Base-by-base conservation (phyloP, 2,329 filamentous ascomycete genomes). In the Trichoderma endophyticum region DNA sequence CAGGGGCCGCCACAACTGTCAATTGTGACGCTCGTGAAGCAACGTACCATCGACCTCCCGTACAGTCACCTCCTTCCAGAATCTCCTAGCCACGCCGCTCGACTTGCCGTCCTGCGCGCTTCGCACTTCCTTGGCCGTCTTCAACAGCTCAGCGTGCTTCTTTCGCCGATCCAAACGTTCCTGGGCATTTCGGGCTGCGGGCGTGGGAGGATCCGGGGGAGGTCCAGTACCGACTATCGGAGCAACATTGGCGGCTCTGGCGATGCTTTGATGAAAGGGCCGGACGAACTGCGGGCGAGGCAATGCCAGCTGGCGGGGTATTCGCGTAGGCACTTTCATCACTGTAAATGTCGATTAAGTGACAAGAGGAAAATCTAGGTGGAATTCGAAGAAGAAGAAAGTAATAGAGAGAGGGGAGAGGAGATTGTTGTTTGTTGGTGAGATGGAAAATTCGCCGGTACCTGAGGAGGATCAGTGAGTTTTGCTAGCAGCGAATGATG, bases 11-110 rank as follows among this genome's bases (percentile, higher is more conserved):
- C 32, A 34, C 39, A n/a, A 43, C 2, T 9, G 39, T n/a, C 12
- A 3, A 18, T 28, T 26, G 54, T 6, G 43, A 21, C 32, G 4
- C 12, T 30, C 9, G 57, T 12, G 3, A 18, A 61, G 12, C 24
- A 24, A 75, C 82, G 71, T 83, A 92, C 91, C 91, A 74, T 90
- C 84, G 11, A 87, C 86, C 78, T 92, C 89, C 75, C 87, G 85
- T 48, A 98, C 90, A 73, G 86, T 81, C 1, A 96, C 93, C 79
- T 96, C 88, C 81, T 92, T 93, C 95, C 95, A 98, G 84, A 98
- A 98, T 68, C 95, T 88, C 84, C 90, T 93, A 78, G 91, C 85
- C 71, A 88, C 78, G 43, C 80, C 83, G 2, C 85, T 84, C 74
- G 86, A 75, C 73, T 81, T 83, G 39, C 77, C 78, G 39, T 76